Evolutionary conservation across 2,329 filamentous ascomycete species (phyloP), one percentile per base, ranked within the genome.

Genomic region (Fusarium algeriense): DNA sequence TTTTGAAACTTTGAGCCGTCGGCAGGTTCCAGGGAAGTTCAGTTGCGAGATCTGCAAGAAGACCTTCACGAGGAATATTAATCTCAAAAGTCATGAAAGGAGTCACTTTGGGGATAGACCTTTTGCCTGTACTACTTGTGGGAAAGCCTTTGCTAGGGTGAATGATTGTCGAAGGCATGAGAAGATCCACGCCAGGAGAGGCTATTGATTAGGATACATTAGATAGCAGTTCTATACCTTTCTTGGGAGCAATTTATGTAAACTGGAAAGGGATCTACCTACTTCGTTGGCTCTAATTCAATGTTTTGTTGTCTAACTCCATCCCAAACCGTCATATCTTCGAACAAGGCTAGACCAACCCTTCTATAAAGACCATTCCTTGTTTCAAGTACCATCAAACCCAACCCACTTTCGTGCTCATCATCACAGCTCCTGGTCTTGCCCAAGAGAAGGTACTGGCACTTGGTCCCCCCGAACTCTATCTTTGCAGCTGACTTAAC

Each of bases 131-230:
- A 28, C 13, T 1, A 52, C 44, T 1, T 66, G 63, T 3, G 28
- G 44, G 0, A 65, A 45, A 1, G 52, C 52, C 1, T 66, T 66
- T 41, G 61, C 52, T 2, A 45, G 63, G 3, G 3, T 66, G 0
- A 41, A 37, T 20, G 63, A 66, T 15, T 66, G 63, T 3, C 28
- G 63, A 8, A 65, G 63, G 3, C 63, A 66, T 60, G 63, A 66
- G n/a, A 65, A 66, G 23, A 66, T 66, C 7, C 63, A 66, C 3
- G 61, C 61, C 0, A 60, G 8, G 14, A 60, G 28, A 4, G 63
- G 60, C 0, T 65, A 64, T 3, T 64, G 20, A 23, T 23, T 23
- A 23, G 20, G 10, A 38, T 5, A 6, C 0, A 19, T 23, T 23
- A 23, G 4, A 23, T 23, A 23, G 20, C 20, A 23, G 4, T 23